Conservation (phyloP, 106 monocot genomes). For the Dioscorea alata region DNA sequence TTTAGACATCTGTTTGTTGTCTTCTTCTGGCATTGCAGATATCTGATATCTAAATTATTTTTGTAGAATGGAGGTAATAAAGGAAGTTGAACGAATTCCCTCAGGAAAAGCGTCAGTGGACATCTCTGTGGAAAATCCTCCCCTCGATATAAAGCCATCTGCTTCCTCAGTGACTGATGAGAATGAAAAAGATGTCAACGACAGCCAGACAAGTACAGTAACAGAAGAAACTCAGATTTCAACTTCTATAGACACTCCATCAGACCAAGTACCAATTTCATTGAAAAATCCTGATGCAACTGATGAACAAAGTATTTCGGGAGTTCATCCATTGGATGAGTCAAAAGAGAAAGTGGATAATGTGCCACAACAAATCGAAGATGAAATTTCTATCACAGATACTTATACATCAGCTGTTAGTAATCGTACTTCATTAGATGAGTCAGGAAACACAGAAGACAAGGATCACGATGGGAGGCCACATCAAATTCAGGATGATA, state of each 20-base stretch:
- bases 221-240: background rate
- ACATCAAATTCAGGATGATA: background rate
- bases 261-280: background rate
- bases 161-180: slow-evolving; percentile 5
- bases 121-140: background rate
- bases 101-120: background rate
- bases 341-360: slow-evolving; percentile 2
- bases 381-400: background rate
- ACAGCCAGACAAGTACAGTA: background rate
- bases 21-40: too few species aligned
- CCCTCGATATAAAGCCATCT: background rate
- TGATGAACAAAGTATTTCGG: background rate
- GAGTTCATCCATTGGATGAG: background rate
- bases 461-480: background rate
- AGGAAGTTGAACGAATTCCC: background rate
- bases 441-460: background rate
- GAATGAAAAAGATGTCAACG: background rate
- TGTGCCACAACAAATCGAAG: background rate
- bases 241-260: background rate
- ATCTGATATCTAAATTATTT: background rate
- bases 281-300: background rate
- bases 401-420: background rate
- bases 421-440: background rate
- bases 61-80: background rate
- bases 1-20: too few species aligned